Evolutionary conservation across 228 moss, liverwort and hornwort species (phyloP).

Genomic region (Sphagnum magellanicum): DNA sequence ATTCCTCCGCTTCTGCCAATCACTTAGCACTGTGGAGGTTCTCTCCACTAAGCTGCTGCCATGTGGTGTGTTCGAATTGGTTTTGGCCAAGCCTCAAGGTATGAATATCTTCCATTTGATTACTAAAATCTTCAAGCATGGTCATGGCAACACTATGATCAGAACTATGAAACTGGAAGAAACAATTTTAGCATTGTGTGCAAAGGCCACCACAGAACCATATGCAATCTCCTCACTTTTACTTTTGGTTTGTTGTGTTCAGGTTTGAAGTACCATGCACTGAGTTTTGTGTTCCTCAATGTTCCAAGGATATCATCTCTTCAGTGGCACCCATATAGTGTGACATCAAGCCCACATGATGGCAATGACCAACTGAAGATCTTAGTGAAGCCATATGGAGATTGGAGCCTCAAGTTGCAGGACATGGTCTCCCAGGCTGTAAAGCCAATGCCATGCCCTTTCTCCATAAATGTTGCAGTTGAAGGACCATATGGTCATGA

Average conservation of each 20-base stretch:
- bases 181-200: neutral
- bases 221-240: neutral
- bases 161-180: neutral
- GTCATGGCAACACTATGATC: neutral
- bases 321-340: conserved; percentile 96
- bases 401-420: conserved; percentile 61
- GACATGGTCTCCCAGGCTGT: conserved; percentile 29
- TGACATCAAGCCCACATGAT: conserved; percentile 80
- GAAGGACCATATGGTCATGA: conserved; percentile 96
- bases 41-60: conserved; percentile 59
- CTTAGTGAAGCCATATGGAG: conserved; percentile 69
- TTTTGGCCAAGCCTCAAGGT: conserved; percentile 71
- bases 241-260: conserved; percentile 7
- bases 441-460: conserved; percentile 41
- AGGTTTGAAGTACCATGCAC: conserved; percentile 60
- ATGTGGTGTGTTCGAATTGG: conserved; percentile 73
- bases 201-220: neutral
- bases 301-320: conserved; percentile 45
- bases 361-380: conserved; percentile 54
- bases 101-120: conserved; percentile 4
- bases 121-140: neutral
- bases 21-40: conserved; percentile 53
- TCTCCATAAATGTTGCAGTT: conserved; percentile 46
- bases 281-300: conserved; percentile 77
- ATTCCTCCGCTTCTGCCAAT: conserved; percentile 82